Evolutionary conservation across 2,329 filamentous ascomycete species (phyloP), one percentile per base, ranked within the genome.

Genomic region (Aplosporella prunicola): DNA sequence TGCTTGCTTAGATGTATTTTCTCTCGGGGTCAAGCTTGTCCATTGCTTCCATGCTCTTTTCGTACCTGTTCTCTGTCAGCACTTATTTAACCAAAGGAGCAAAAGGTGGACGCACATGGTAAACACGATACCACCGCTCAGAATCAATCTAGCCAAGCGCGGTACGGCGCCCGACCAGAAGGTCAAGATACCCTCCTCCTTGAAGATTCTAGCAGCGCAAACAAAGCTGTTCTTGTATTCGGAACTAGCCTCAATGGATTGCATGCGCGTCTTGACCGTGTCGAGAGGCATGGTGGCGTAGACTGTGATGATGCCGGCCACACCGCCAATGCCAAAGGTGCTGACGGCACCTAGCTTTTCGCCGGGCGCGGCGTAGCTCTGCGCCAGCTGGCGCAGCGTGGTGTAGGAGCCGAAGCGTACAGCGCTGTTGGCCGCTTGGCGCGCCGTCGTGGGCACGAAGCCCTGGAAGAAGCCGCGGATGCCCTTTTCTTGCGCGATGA

Each of bases 201-300:
- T 83, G 59, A 91, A 82, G 47, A 98, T 93, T 52, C 80, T 71
- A 9, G 74, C 70, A 0, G 82, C 88, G 59, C 91, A 98, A 32
- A 78, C 74, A 47, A 93, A 73, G 50, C 81, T 91, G 63, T 93
- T 95, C 56, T 82, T 87, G 56, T 98, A 98, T 43, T 80, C 64
- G 28, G 64, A 68, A 44, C 74, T 75, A 22, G 89, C 85, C 60
- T 95, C 86, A 43, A 95, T 80, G 48, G 86, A 93, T 72, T 98
- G 91, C 91, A 98, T 98, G 44, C 86, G 67, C 32, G 91, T 98
- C 74, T 98, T 98, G 58, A 98, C 74, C 0, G 89, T 96, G 60
- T 98, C 91, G 28, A 98, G 64, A 1, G 78, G 78, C 61, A 81
- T 79, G 2, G 78, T 71, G 2, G 63, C 63, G 24, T 39, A 88